Evolutionary conservation across 129 eudicot species (phyloP).

Genomic region (Helichrysum umbraculigerum): DNA sequence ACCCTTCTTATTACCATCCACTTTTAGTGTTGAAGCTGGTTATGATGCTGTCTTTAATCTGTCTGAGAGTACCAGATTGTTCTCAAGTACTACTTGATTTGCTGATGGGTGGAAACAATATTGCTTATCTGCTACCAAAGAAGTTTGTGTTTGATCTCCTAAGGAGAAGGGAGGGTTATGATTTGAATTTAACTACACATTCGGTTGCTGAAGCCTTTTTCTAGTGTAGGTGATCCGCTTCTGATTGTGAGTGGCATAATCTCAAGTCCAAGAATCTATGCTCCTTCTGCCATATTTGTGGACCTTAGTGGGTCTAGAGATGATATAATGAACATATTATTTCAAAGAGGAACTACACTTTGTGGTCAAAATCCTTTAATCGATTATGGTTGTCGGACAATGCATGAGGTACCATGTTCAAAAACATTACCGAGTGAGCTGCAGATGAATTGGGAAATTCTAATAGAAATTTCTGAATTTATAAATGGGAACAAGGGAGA

Average conservation of each 20-base stretch:
- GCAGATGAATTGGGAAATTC: background rate
- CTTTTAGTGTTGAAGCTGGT: slow-evolving; percentile 39
- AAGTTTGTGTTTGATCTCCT: slow-evolving; percentile 28
- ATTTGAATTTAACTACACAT: slow-evolving; percentile 7
- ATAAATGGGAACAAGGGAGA: background rate
- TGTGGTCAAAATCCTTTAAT: background rate
- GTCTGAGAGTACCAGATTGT: slow-evolving; percentile 23
- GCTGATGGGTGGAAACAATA: slow-evolving; percentile 15
- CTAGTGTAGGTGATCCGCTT: slow-evolving; percentile 47
- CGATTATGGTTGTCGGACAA: background rate
- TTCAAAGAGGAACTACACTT: background rate
- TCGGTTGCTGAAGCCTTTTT: slow-evolving; percentile 36
- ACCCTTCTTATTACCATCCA: slow-evolving; percentile 23
- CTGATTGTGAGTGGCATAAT: slow-evolving; percentile 30
- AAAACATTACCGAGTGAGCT: background rate
- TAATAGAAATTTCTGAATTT: background rate
- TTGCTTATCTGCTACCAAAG: slow-evolving; percentile 28
- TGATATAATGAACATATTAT: slow-evolving; percentile 17
- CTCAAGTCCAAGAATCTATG: background rate
- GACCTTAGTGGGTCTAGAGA: slow-evolving; percentile 18
- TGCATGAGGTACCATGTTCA: background rate
- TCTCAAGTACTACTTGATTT: slow-evolving; percentile 7
- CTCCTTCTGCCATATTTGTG: slow-evolving; percentile 39
- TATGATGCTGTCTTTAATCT: slow-evolving; percentile 30
- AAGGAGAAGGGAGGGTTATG: background rate